Conservation (phyloP, 306 rosid genomes). For the Quercus engelmannii region DNA sequence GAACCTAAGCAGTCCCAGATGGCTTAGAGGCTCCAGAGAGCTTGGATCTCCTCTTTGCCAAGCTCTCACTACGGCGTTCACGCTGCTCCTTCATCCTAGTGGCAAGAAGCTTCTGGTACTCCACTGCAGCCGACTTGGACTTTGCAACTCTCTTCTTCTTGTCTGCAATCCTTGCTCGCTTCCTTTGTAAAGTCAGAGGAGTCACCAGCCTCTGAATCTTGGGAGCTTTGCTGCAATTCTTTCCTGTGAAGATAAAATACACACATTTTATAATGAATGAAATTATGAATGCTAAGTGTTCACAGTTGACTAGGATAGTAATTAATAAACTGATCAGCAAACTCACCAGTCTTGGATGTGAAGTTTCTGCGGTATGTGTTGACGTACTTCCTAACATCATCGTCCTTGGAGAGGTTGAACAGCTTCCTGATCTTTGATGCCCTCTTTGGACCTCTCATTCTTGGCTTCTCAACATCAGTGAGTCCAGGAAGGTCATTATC, state of each 20-base stretch:
- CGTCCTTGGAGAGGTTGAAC: constrained; percentile 40
- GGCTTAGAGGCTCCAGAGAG: constrained; percentile 37
- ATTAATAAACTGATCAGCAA: neutral
- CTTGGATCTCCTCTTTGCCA: constrained; percentile 44
- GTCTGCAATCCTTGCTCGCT: constrained; percentile 44
- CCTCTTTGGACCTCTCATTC: constrained; percentile 57
- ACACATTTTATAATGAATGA: neutral
- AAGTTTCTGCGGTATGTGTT: constrained; percentile 46
- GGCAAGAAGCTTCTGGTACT: constrained; percentile 46
- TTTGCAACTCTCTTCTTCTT: constrained; percentile 46
- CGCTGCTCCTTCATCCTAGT: constrained; percentile 49
- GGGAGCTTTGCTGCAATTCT: constrained; percentile 46
- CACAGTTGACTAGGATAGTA: neutral
- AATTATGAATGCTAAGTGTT: neutral
- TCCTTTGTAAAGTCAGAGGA: constrained; percentile 47
- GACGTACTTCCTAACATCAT: constrained; percentile 51
- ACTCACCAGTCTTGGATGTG: constrained; percentile 40
- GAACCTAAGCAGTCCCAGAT: constrained; percentile 15
- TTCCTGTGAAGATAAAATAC: constrained; percentile 20
- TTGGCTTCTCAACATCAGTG: constrained; percentile 46
- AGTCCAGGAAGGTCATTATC: constrained; percentile 46
- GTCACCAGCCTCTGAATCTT: constrained; percentile 51
- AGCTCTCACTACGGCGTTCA: constrained; percentile 49
- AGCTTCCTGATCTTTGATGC: constrained; percentile 52
- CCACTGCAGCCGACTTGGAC: constrained; percentile 44